These are phyloP conservation scores for Aspergillus calidoustus DNA, from an alignment of 2,329 filamentous ascomycete species.

Conservation along the genomic window DNA sequence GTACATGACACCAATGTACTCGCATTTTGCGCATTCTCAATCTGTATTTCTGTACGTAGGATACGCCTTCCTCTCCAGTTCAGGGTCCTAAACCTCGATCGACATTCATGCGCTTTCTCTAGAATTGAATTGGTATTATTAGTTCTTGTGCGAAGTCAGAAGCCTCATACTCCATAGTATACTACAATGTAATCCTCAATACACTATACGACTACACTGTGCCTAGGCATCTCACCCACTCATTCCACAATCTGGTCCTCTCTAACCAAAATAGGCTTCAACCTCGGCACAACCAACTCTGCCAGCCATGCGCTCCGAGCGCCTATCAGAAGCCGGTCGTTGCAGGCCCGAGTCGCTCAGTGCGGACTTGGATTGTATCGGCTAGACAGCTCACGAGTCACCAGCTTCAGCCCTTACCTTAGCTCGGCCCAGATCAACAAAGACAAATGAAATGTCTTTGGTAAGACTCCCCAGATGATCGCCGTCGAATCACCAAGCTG, in stretches of 20 bases:
- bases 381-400: too few species aligned
- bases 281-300: conserved; percentile 13
- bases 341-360: background rate
- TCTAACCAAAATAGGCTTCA: conserved; percentile 5
- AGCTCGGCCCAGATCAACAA: background rate
- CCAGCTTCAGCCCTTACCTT: background rate
- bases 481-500: conserved; percentile 8
- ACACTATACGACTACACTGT: background rate
- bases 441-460: background rate
- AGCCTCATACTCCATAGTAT: too few species aligned
- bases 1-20: conserved; percentile 17
- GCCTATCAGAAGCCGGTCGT: background rate
- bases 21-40: background rate
- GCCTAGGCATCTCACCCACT: conserved; percentile 8
- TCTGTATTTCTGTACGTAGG: background rate
- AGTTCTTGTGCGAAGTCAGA: too few species aligned
- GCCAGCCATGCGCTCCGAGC: conserved; percentile 17
- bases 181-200: too few species aligned
- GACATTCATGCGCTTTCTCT: too few species aligned
- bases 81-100: background rate
- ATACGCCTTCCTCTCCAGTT: background rate
- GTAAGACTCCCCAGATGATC: background rate
- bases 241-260: background rate
- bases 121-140: too few species aligned
- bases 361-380: too few species aligned